Percentiles rank a stretch among this genome's conserved stretches.
Evolutionary conservation across 345 rosid genomes (phyloP).

Genomic region (Linum trigynum): DNA sequence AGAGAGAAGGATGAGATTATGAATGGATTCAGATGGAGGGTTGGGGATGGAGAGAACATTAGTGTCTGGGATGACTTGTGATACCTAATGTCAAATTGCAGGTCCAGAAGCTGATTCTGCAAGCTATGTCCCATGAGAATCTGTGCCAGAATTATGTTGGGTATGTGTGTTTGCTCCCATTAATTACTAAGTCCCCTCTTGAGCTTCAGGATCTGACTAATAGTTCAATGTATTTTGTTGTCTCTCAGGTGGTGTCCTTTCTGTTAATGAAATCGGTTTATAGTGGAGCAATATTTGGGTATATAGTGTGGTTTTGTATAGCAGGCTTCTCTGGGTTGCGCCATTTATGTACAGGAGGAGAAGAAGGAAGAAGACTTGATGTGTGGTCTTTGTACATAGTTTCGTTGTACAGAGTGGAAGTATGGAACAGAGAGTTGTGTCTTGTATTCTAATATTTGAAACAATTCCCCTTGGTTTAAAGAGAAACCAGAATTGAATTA

Average conservation of each 20-base stretch:
- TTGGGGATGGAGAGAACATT: no score
- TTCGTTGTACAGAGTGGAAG: no score
- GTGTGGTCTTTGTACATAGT: no score
- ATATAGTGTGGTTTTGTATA: not conserved
- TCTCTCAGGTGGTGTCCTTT: constrained; percentile 90
- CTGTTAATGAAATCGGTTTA: constrained; percentile 41
- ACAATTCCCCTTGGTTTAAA: no score
- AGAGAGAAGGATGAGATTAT: no score
- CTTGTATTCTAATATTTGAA: no score
- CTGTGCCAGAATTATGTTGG: constrained; percentile 96
- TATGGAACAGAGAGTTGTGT: no score
- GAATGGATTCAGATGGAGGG: no score
- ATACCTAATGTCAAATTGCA: constrained; percentile 32
- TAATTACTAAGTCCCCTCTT: not conserved
- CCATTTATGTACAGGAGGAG: no score
- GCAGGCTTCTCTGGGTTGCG: not conserved
- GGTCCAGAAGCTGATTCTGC: constrained; percentile 76
- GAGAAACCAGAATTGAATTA: no score
- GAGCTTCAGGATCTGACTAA: not conserved
- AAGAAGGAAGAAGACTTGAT: no score
- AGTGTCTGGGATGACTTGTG: no score
- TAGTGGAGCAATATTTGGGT: not conserved
- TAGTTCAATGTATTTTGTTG: not conserved
- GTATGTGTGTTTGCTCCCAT: constrained; percentile 30
- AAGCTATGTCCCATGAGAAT: constrained; percentile 55